These are phyloP conservation scores for Populus tomentosa DNA, from an alignment of 441 rosid species.

Conservation along the genomic window DNA sequence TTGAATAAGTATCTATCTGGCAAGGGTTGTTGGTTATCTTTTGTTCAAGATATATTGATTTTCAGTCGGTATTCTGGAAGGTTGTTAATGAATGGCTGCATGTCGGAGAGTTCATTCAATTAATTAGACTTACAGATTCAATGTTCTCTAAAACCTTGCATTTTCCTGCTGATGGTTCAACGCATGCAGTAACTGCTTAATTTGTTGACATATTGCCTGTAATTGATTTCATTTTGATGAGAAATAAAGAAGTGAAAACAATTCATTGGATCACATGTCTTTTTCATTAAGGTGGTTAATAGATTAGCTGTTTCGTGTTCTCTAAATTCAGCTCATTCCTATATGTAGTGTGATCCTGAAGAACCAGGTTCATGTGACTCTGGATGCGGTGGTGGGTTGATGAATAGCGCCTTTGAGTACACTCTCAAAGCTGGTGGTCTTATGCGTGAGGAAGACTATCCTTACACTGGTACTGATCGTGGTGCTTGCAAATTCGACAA, in stretches of 20 bases:
- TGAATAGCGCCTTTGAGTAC: constrained; percentile 93
- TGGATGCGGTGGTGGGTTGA: constrained; percentile 90
- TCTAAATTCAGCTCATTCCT: neutral
- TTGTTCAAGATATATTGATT: neutral
- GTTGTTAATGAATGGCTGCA: neutral
- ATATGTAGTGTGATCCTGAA: constrained; percentile 85
- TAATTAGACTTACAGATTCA: neutral
- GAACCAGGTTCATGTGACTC: constrained; percentile 77
- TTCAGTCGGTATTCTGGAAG: neutral
- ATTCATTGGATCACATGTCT: neutral
- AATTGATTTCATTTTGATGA: neutral
- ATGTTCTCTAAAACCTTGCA: neutral
- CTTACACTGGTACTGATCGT: constrained; percentile 76
- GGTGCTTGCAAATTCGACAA: constrained; percentile 74
- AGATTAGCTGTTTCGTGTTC: too few relatives aligned
- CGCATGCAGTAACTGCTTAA: neutral
- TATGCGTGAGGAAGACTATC: constrained; percentile 86
- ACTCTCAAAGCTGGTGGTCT: constrained; percentile 86
- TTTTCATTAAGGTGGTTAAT: too few relatives aligned
- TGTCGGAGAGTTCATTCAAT: neutral
- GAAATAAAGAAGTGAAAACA: neutral
- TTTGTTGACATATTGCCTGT: neutral
- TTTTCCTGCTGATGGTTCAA: neutral
- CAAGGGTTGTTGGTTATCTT: neutral
- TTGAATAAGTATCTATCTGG: neutral